A percentile compares a stretch with the other conserved stretches of the same genome.
Evolutionary conservation across 2,329 filamentous ascomycete species (phyloP).

Genomic region (Penicillium janthinellum): DNA sequence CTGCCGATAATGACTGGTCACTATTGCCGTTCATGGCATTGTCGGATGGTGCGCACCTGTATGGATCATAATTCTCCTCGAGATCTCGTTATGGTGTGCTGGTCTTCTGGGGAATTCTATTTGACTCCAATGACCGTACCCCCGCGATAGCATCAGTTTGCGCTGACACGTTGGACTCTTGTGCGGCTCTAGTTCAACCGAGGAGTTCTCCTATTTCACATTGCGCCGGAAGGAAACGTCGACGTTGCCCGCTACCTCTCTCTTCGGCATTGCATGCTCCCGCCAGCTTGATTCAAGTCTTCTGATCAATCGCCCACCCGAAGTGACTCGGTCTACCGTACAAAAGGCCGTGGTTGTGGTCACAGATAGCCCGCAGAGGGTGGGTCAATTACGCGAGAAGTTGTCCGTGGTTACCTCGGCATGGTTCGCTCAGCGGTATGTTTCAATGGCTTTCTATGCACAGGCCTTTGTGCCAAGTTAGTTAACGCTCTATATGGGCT

Average conservation of each 20-base stretch:
- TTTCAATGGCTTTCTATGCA: slow-evolving; percentile 11
- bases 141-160: slow-evolving; percentile 2
- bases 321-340: slow-evolving; percentile 95
- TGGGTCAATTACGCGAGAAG: slow-evolving; percentile 87
- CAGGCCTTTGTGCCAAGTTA: neutral
- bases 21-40: slow-evolving; percentile 95
- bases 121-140: neutral
- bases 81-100: neutral
- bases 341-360: slow-evolving; percentile 98
- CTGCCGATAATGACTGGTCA: slow-evolving; percentile 82
- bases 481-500: neutral
- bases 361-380: slow-evolving; percentile 83
- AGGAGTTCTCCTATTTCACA: slow-evolving; percentile 99
- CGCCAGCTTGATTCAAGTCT: slow-evolving; percentile 81
- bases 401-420: slow-evolving; percentile 87
- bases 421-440: slow-evolving; percentile 87
- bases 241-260: slow-evolving; percentile 66
- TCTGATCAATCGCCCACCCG: slow-evolving; percentile 75
- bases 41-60: slow-evolving; percentile 93
- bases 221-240: slow-evolving; percentile 62
- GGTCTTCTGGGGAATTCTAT: neutral
- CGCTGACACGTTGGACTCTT: slow-evolving; percentile 11
- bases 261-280: slow-evolving; percentile 96
- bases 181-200: slow-evolving; percentile 64
- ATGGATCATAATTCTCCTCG: slow-evolving; percentile 40